Percentiles rank a stretch among this genome's conserved stretches.
Evolutionary conservation across 345 rosid species (phyloP).

Genomic region (Brassica cretica): DNA sequence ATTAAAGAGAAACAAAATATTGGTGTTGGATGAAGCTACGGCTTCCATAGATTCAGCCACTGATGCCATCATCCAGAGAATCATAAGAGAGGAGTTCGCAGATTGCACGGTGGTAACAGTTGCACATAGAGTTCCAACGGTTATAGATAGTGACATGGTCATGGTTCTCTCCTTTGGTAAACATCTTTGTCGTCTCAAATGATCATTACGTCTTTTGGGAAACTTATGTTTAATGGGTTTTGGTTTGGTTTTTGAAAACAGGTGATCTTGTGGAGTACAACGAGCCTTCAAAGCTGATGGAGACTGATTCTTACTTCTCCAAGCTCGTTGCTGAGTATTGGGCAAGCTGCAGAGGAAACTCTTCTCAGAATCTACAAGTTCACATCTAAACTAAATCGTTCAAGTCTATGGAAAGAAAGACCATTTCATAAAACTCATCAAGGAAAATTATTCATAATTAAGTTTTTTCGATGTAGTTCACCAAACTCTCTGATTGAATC

Average conservation of each 20-base stretch:
- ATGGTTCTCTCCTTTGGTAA: constrained; percentile 77
- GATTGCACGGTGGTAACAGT: constrained; percentile 69
- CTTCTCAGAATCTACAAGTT: constrained; percentile 33
- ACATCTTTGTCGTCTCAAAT: not conserved
- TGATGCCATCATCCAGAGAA: constrained; percentile 65
- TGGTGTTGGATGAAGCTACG: constrained; percentile 72
- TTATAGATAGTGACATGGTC: constrained; percentile 80
- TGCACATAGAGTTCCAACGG: constrained; percentile 77
- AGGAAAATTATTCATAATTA: not conserved
- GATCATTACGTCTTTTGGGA: not conserved
- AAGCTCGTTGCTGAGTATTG: constrained; percentile 81
- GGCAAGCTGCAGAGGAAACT: constrained; percentile 57
- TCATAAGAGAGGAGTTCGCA: constrained; percentile 64
- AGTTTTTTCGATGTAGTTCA: not conserved
- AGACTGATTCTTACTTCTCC: constrained; percentile 64
- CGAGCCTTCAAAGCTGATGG: constrained; percentile 66
- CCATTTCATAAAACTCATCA: not conserved
- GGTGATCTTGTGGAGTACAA: constrained; percentile 70
- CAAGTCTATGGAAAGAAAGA: not conserved
- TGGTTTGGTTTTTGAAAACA: constrained; percentile 13
- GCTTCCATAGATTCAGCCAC: constrained; percentile 74
- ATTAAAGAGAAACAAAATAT: constrained; percentile 58
- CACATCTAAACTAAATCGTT: not conserved
- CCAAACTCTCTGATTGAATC: not conserved
- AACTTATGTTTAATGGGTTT: not conserved